These are phyloP conservation scores for Neonectria neomacrospora DNA, from an alignment of 2,329 filamentous ascomycete genomes.

Conservation along the genomic window DNA sequence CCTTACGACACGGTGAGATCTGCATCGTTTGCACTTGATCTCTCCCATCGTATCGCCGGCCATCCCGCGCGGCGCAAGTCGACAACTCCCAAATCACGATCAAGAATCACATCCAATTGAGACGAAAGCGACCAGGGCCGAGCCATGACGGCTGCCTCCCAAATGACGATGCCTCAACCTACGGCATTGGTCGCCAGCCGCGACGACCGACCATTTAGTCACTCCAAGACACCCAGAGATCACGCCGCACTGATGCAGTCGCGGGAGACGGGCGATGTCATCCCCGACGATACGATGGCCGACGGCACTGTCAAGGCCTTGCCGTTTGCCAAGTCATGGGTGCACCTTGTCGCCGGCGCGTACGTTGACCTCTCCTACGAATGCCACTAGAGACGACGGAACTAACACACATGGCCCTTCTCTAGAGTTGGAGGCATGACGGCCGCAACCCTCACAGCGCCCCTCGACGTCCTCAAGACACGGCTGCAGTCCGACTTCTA, in stretches of 20 bases:
- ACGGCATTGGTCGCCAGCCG: slow-evolving; percentile 45
- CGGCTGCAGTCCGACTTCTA: slow-evolving; percentile 95
- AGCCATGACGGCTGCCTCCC: slow-evolving; percentile 21
- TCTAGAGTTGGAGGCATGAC: slow-evolving; percentile 87
- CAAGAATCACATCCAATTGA: background rate
- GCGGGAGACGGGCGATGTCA: slow-evolving; percentile 68
- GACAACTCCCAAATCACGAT: slow-evolving; percentile 3
- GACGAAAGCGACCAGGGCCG: slow-evolving; percentile 1
- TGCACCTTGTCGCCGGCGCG: slow-evolving; percentile 92
- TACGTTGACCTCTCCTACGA: slow-evolving; percentile 57
- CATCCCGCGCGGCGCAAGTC: slow-evolving; percentile 15
- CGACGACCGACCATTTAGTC: slow-evolving; percentile 48
- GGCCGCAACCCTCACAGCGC: slow-evolving; percentile 89
- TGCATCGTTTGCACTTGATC: background rate
- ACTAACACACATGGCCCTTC: slow-evolving; percentile 29
- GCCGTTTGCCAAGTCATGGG: slow-evolving; percentile 82
- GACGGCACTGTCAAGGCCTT: slow-evolving; percentile 52
- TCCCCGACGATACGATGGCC: slow-evolving; percentile 55
- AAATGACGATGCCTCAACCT: slow-evolving; percentile 49
- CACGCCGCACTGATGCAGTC: slow-evolving; percentile 64
- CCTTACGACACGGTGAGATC: background rate
- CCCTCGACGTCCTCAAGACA: slow-evolving; percentile 93
- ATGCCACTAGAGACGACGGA: background rate
- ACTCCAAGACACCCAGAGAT: slow-evolving; percentile 46
- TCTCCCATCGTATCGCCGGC: background rate